Conservation (phyloP, 345 rosid genomes). For the Acer saccharum region DNA sequence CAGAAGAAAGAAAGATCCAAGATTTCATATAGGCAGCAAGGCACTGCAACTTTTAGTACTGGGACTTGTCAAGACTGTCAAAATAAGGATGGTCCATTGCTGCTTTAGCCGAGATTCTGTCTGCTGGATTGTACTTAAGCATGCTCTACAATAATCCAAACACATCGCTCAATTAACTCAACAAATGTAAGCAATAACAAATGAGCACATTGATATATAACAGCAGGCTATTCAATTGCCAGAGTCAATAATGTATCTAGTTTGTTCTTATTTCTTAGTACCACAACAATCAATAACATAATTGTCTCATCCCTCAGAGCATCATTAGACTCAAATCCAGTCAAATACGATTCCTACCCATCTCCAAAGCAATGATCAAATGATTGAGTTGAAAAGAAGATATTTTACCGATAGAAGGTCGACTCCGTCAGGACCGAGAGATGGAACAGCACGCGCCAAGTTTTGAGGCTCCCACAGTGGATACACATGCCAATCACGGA, state of each 20-base stretch:
- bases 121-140: constrained; percentile 84
- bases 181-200: neutral
- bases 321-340: too few species aligned
- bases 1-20: neutral
- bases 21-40: neutral
- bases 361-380: too few species aligned
- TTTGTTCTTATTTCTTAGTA: too few species aligned
- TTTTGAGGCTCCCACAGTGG: constrained; percentile 84
- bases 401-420: constrained; percentile 74
- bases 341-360: too few species aligned
- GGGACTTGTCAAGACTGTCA: constrained; percentile 89
- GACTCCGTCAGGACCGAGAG: constrained; percentile 77
- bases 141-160: constrained; percentile 56
- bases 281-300: too few species aligned
- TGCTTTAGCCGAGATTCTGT: constrained; percentile 84
- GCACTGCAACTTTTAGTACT: constrained; percentile 50
- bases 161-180: neutral
- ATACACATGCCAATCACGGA: constrained; percentile 93
- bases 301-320: too few species aligned
- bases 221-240: too few species aligned
- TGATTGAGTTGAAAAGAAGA: neutral
- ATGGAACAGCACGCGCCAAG: constrained; percentile 68
- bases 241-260: too few species aligned
- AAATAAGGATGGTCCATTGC: constrained; percentile 92
- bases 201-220: too few species aligned